These are phyloP conservation scores for Elsinoe arachidis DNA, from an alignment of 2,329 filamentous ascomycete genomes.

Conservation along the genomic window DNA sequence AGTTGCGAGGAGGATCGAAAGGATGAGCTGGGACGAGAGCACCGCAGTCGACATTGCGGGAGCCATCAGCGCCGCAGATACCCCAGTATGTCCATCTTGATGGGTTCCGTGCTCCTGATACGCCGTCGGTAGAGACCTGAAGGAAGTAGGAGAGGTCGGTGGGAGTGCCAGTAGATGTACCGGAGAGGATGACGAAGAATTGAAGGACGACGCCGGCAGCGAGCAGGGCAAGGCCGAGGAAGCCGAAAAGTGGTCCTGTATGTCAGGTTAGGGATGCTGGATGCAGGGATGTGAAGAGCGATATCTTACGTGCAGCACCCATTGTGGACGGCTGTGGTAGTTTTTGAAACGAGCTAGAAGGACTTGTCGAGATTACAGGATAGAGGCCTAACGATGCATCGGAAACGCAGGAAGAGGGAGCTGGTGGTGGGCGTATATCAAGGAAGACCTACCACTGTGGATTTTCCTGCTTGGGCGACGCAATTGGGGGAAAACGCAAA, in stretches of 20 bases:
- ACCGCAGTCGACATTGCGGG: constrained; percentile 55
- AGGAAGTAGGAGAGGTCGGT: constrained; percentile 80
- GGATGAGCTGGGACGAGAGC: constrained; percentile 52
- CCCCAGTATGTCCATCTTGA: constrained; percentile 91
- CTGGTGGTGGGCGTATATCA: neutral
- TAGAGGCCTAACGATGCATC: neutral
- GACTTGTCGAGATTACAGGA: neutral
- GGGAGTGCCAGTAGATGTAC: constrained; percentile 43
- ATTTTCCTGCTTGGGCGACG: constrained; percentile 7
- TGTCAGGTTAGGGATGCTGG: constrained; percentile 10
- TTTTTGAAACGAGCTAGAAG: neutral
- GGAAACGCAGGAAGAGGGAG: constrained; percentile 6
- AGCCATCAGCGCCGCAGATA: constrained; percentile 56
- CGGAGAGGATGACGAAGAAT: constrained; percentile 58
- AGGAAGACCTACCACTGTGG: neutral
- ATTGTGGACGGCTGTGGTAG: neutral
- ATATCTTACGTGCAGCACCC: neutral
- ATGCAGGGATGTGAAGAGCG: neutral
- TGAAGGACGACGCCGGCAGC: constrained; percentile 55
- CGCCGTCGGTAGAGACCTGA: constrained; percentile 61
- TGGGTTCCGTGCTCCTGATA: constrained; percentile 47
- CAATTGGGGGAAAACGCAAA: too few species aligned
- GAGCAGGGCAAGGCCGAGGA: constrained; percentile 53
- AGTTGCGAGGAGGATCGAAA: constrained; percentile 57
- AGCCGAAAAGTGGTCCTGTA: constrained; percentile 39